phyloP scores from a whole-genome alignment of 1,139 yeast species.

The Protomyces inouyei region DNA sequence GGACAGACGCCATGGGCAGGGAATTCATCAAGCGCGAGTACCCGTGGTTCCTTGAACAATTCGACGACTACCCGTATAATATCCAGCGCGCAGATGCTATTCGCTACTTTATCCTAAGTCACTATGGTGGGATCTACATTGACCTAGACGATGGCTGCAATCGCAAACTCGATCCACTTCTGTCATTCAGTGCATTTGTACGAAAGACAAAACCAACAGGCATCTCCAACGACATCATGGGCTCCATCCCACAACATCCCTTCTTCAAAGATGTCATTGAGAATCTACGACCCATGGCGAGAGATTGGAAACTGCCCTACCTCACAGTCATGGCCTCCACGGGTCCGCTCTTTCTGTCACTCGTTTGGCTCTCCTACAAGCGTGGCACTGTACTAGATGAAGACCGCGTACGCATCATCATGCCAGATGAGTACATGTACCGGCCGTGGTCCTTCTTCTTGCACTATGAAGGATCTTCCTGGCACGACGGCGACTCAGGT shows the following conservation, averaged over 20 bases:
- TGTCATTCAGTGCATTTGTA: constrained; percentile 77
- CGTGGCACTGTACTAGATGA: constrained; percentile 30
- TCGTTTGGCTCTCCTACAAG: constrained; percentile 74
- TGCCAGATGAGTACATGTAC: constrained; percentile 32
- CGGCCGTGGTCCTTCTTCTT: constrained; percentile 33
- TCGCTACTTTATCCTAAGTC: constrained; percentile 73
- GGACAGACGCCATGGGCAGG: constrained; percentile 86
- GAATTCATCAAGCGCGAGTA: constrained; percentile 71
- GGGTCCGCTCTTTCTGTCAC: constrained; percentile 82
- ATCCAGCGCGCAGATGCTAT: constrained; percentile 93
- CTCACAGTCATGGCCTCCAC: constrained; percentile 90
- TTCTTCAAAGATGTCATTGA: constrained; percentile 70
- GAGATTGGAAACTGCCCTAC: constrained; percentile 76
- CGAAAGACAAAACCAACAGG: constrained; percentile 89
- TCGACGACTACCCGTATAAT: constrained; percentile 71
- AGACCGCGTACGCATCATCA: constrained; percentile 34
- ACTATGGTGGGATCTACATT: constrained; percentile 85
- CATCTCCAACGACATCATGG: constrained; percentile 89
- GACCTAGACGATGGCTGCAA: constrained; percentile 84
- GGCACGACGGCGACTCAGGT: constrained; percentile 35
- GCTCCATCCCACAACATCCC: constrained; percentile 79
- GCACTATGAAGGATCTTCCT: constrained; percentile 34
- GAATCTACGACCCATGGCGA: constrained; percentile 52
- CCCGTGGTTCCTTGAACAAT: constrained; percentile 79
- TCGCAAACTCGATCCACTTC: constrained; percentile 68